These are phyloP conservation scores for Backusella luteola DNA, from an alignment of 192 early-diverging fungal genomes.

Conservation along the genomic window DNA sequence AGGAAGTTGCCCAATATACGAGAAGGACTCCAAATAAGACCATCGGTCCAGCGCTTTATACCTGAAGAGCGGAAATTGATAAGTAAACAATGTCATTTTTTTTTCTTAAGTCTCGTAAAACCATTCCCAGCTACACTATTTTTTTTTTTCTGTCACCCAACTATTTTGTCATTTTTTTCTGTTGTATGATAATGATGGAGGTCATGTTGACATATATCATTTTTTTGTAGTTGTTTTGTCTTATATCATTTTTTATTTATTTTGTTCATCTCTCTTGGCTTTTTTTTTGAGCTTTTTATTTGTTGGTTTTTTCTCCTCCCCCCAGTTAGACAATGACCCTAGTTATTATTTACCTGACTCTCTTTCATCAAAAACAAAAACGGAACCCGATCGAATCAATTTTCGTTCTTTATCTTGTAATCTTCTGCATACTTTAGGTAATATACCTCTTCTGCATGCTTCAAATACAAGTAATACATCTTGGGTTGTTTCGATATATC, in stretches of 20 bases:
- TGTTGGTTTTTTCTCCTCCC: background rate
- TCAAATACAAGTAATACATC: slow-evolving; percentile 80
- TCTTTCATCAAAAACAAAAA: slow-evolving; percentile 85
- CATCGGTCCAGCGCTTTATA: slow-evolving; percentile 89
- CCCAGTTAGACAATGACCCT: slow-evolving; percentile 1
- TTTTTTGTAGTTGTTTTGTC: background rate
- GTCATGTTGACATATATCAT: background rate
- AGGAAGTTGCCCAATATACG: slow-evolving; percentile 80
- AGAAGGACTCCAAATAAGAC: slow-evolving; percentile 79
- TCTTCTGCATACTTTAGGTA: slow-evolving; percentile 69
- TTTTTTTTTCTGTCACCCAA: background rate
- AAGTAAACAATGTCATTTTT: background rate
- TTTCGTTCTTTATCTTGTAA: slow-evolving; percentile 72
- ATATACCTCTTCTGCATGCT: slow-evolving; percentile 67
- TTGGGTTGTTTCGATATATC: slow-evolving; percentile 71
- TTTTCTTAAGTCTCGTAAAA: background rate
- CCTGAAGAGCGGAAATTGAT: slow-evolving; percentile 26
- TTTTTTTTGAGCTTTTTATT: background rate
- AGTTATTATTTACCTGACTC: slow-evolving; percentile 52
- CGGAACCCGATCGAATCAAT: slow-evolving; percentile 68
- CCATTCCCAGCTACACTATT: background rate
- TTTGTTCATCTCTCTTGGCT: background rate
- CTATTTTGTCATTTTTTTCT: background rate
- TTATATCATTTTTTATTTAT: background rate
- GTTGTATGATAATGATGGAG: background rate